phyloP scores from a whole-genome alignment of 768 basidiomycete genomes.

The Mycena haematopus region DNA sequence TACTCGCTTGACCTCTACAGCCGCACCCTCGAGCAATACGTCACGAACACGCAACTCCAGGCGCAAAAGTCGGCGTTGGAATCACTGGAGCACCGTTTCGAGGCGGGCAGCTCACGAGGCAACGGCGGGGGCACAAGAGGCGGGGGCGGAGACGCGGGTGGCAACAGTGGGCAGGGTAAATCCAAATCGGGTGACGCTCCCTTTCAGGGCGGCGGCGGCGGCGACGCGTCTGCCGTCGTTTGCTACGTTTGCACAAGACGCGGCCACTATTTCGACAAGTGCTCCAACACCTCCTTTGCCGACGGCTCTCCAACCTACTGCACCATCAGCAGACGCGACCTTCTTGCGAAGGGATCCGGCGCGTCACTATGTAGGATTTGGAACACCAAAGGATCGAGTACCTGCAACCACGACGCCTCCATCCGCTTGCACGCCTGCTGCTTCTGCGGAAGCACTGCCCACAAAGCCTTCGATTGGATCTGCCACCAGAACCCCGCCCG shows the following conservation, averaged over 20 bases:
- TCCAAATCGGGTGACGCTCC: too few species aligned
- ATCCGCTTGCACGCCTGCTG: constrained; percentile 14
- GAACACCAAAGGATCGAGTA: constrained; percentile 12
- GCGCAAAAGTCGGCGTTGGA: background rate
- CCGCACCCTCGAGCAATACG: too few species aligned
- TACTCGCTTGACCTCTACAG: background rate
- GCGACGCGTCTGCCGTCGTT: constrained; percentile 10
- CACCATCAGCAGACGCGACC: background rate
- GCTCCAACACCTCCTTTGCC: background rate
- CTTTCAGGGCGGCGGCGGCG: constrained; percentile 17
- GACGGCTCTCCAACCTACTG: background rate
- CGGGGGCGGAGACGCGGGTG: background rate
- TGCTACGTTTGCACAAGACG: constrained; percentile 23
- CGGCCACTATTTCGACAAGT: constrained; percentile 13
- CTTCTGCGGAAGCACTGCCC: constrained; percentile 7
- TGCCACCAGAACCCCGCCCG: background rate
- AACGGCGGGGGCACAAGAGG: background rate
- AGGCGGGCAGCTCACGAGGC: too few species aligned
- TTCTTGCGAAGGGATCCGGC: background rate
- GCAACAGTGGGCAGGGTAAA: background rate
- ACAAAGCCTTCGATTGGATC: constrained; percentile 10
- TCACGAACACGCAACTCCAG: too few species aligned
- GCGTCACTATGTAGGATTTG: constrained; percentile 17
- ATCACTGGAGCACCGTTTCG: too few species aligned
- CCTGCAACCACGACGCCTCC: constrained; percentile 5